phyloP scores from a whole-genome alignment of 2,329 filamentous ascomycete genomes.

The Nemania sp. region DNA sequence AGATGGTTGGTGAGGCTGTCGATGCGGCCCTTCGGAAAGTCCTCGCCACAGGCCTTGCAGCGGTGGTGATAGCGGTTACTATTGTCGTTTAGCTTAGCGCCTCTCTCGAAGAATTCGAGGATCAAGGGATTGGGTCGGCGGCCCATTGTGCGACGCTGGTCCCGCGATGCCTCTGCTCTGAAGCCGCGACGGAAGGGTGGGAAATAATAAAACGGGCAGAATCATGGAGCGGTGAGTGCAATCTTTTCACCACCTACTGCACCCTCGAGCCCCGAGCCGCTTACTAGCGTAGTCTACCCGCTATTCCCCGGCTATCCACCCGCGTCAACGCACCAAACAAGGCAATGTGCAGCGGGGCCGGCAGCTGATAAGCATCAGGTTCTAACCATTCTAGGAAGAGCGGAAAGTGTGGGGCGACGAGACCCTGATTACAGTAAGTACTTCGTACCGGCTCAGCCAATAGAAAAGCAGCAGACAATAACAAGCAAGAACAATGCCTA shows the following conservation, averaged over 20 bases:
- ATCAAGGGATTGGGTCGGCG: conserved; percentile 83
- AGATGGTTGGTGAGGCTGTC: conserved; percentile 82
- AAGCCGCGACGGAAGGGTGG: conserved; percentile 16
- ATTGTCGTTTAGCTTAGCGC: conserved; percentile 82
- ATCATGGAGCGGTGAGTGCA: conserved; percentile 37
- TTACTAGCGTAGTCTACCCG: no score
- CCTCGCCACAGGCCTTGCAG: conserved; percentile 84
- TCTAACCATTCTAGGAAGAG: no score
- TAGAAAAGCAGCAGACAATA: no score
- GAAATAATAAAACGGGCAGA: conserved; percentile 38
- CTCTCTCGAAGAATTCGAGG: conserved; percentile 84
- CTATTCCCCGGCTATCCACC: no score
- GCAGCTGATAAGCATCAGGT: no score
- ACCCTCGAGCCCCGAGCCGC: no score
- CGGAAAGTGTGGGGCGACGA: no score
- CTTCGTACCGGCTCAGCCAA: no score
- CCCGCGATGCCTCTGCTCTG: conserved; percentile 21
- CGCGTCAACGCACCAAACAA: no score
- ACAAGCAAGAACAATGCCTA: no score
- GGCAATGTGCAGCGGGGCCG: no score
- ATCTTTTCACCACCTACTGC: conserved; percentile 33
- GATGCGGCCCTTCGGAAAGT: conserved; percentile 86
- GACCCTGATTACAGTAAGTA: no score
- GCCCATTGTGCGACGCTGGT: conserved; percentile 65
- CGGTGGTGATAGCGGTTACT: conserved; percentile 92